Conservation (phyloP, 2,329 filamentous ascomycete genomes). For the Alternaria angustiovoidea region DNA sequence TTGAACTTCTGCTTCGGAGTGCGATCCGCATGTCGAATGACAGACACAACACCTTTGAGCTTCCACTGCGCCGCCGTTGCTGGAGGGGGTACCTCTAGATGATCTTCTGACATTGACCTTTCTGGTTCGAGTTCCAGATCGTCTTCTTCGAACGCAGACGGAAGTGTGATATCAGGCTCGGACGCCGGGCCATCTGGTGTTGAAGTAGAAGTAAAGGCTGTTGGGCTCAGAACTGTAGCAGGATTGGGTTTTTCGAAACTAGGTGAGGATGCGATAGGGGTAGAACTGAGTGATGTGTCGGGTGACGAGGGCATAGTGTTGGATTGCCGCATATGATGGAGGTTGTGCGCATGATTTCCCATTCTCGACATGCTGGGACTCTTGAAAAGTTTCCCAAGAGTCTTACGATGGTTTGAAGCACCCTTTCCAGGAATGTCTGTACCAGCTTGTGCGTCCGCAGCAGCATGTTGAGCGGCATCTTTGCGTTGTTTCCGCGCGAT, state of each 20-base stretch:
- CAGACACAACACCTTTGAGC: slow-evolving; percentile 94
- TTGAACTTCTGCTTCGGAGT: slow-evolving; percentile 99
- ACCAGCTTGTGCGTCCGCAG: slow-evolving; percentile 46
- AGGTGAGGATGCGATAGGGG: slow-evolving; percentile 56
- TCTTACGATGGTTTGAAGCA: slow-evolving; percentile 50
- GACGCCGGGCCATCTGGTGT: slow-evolving; percentile 34
- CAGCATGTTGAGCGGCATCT: slow-evolving; percentile 46
- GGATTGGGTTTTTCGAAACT: slow-evolving; percentile 51
- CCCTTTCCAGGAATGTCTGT: slow-evolving; percentile 44
- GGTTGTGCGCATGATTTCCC: slow-evolving; percentile 53
- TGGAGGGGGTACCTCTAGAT: slow-evolving; percentile 55
- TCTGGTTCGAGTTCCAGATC: slow-evolving; percentile 30
- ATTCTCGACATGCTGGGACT: slow-evolving; percentile 71
- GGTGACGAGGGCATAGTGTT: slow-evolving; percentile 54
- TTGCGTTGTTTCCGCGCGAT: slow-evolving; percentile 66
- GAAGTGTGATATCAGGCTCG: slow-evolving; percentile 44
- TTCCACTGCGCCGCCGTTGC: slow-evolving; percentile 94
- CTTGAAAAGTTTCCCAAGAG: slow-evolving; percentile 68
- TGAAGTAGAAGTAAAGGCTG: slow-evolving; percentile 15
- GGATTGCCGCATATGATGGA: slow-evolving; percentile 47
- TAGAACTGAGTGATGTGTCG: slow-evolving; percentile 53
- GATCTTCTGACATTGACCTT: slow-evolving; percentile 44
- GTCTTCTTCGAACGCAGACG: slow-evolving; percentile 36
- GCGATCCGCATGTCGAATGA: slow-evolving; percentile 94
- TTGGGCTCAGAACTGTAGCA: slow-evolving; percentile 26